A percentile compares a stretch with the other conserved stretches of the same genome.
These are phyloP conservation scores for Veloporphyrellus conicus DNA, from an alignment of 1,284 basidiomycete genomes.

Conservation along the genomic window DNA sequence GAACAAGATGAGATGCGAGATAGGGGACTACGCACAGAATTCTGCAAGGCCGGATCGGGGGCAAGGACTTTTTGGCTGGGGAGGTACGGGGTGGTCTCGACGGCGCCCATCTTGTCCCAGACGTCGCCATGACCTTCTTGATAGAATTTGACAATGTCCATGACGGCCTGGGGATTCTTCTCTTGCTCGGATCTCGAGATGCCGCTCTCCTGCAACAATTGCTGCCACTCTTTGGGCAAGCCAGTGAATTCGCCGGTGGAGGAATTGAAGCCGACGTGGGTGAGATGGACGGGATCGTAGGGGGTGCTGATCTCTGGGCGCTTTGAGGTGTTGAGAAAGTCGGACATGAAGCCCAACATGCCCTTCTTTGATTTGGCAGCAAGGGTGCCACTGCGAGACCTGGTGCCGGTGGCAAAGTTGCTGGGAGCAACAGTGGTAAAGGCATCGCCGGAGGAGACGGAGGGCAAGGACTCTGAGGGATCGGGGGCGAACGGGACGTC, in stretches of 20 bases:
- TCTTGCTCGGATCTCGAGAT: slow-evolving; percentile 95
- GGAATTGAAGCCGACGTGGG: slow-evolving; percentile 98
- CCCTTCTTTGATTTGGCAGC: slow-evolving; percentile 66
- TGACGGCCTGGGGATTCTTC: slow-evolving; percentile 96
- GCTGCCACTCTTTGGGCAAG: slow-evolving; percentile 98
- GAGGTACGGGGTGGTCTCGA: slow-evolving; percentile 24
- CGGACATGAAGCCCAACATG: slow-evolving; percentile 73
- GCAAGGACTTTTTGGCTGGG: slow-evolving; percentile 30
- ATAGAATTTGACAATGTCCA: slow-evolving; percentile 99
- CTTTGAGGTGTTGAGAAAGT: slow-evolving; percentile 77
- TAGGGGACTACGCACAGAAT: slow-evolving; percentile 42
- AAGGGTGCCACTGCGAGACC: slow-evolving; percentile 64
- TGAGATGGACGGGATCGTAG: slow-evolving; percentile 99
- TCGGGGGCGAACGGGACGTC: slow-evolving; percentile 44
- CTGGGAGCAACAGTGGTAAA: slow-evolving; percentile 18
- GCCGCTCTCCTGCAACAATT: slow-evolving; percentile 92
- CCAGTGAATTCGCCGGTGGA: slow-evolving; percentile 98
- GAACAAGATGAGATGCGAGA: slow-evolving; percentile 6
- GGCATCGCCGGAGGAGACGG: slow-evolving; percentile 31
- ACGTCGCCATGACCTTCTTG: slow-evolving; percentile 80
- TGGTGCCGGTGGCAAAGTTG: slow-evolving; percentile 34
- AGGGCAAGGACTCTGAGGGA: slow-evolving; percentile 43
- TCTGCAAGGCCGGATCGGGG: slow-evolving; percentile 47
- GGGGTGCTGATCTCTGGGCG: slow-evolving; percentile 94
- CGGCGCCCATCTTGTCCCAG: slow-evolving; percentile 77